Percentiles rank a stretch among this genome's conserved stretches.
These are phyloP conservation scores for Penicillium hordei DNA, from an alignment of 2,329 filamentous ascomycete genomes.

Conservation along the genomic window DNA sequence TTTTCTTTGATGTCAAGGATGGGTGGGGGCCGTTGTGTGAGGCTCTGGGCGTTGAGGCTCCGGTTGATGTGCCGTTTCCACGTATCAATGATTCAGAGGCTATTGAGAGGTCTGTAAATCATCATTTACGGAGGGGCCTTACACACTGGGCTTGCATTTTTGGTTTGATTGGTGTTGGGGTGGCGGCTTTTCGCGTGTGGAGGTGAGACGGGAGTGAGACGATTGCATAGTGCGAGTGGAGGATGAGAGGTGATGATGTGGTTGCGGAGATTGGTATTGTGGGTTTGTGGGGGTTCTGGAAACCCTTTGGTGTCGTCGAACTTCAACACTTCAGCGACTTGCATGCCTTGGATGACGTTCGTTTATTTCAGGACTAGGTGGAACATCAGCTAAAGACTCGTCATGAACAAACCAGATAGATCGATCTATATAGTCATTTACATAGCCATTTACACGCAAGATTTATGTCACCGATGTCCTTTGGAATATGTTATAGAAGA, in stretches of 20 bases:
- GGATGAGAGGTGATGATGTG: neutral
- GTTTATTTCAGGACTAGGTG: neutral
- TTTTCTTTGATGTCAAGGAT: constrained; percentile 42
- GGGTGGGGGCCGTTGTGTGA: constrained; percentile 50
- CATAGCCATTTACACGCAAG: neutral
- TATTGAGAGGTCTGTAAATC: constrained; percentile 18
- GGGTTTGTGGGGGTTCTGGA: neutral
- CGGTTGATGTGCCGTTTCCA: constrained; percentile 39
- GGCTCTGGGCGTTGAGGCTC: constrained; percentile 43
- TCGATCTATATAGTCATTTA: neutral
- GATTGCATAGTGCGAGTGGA: neutral
- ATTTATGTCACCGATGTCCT: neutral
- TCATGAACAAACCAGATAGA: neutral
- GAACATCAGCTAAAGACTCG: neutral
- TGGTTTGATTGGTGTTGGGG: constrained; percentile 15
- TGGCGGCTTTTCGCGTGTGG: constrained; percentile 7
- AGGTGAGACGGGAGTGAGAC: neutral
- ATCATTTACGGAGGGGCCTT: constrained; percentile 30
- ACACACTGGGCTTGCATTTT: constrained; percentile 30
- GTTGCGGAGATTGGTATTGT: neutral
- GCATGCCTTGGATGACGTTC: neutral
- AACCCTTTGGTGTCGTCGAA: neutral
- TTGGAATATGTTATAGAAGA: neutral
- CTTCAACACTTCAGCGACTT: neutral
- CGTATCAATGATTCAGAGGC: constrained; percentile 36